These are phyloP conservation scores for Extremus antarcticus DNA, from an alignment of 495 filamentous ascomycete species.

Conservation along the genomic window DNA sequence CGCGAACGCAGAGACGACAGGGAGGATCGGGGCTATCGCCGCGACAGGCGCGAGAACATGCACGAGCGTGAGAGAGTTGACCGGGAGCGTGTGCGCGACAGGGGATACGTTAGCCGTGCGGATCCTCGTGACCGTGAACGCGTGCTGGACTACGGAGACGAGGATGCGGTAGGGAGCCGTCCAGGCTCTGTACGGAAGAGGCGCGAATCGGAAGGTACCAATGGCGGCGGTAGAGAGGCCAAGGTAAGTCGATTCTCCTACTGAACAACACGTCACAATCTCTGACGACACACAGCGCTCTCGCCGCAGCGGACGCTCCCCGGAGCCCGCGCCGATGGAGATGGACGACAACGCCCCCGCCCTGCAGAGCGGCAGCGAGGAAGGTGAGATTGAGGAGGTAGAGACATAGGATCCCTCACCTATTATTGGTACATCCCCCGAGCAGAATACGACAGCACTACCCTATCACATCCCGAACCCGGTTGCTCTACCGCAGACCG, in stretches of 20 bases:
- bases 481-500: too few species aligned
- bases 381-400: conserved; percentile 97
- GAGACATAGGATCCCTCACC: conserved; percentile 13
- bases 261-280: background rate
- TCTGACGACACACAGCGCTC: conserved; percentile 13
- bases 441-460: background rate
- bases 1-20: conserved; percentile 37
- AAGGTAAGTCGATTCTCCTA: conserved; percentile 42
- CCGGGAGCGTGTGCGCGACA: conserved; percentile 75
- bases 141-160: conserved; percentile 79
- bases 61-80: conserved; percentile 66
- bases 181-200: conserved; percentile 48
- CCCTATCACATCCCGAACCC: too few species aligned
- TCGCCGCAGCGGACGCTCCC: conserved; percentile 10
- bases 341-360: conserved; percentile 46
- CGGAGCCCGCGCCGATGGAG: conserved; percentile 10
- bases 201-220: conserved; percentile 65
- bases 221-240: conserved; percentile 32
- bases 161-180: conserved; percentile 39
- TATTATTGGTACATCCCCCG: background rate
- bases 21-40: conserved; percentile 26
- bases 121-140: conserved; percentile 54
- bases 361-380: conserved; percentile 66
- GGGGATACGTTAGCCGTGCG: conserved; percentile 66
- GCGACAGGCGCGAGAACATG: conserved; percentile 25